Conservation (phyloP, 2,329 filamentous ascomycete species). For the Penicillium janthinellum region DNA sequence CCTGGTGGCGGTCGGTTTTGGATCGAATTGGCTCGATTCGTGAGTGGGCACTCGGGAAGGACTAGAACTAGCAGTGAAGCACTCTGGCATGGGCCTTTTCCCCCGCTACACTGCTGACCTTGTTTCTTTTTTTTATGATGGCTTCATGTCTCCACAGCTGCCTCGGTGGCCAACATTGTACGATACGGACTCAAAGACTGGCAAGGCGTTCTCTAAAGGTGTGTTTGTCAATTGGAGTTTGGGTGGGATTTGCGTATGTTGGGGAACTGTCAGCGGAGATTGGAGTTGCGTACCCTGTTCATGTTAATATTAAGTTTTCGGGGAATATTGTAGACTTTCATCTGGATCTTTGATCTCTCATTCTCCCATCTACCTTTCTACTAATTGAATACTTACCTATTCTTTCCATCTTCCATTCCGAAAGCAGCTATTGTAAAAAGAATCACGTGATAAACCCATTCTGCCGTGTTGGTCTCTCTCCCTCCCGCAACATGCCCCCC, state of each 20-base stretch:
- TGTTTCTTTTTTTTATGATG: background rate
- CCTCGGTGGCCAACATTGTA: slow-evolving; percentile 10
- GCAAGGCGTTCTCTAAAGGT: background rate
- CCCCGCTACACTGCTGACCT: background rate
- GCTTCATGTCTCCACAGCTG: slow-evolving; percentile 6
- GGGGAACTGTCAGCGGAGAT: background rate
- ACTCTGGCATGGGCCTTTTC: background rate
- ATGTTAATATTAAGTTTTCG: background rate
- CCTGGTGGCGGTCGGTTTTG: slow-evolving; percentile 69
- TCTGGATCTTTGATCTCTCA: background rate
- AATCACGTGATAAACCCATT: slow-evolving; percentile 12
- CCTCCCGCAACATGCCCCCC: background rate
- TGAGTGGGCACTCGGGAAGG: slow-evolving; percentile 21
- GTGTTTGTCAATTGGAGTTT: slow-evolving; percentile 6
- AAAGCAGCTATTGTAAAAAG: background rate
- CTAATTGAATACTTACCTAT: background rate
- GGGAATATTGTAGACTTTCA: background rate
- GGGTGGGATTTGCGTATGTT: slow-evolving; percentile 5
- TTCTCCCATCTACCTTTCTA: background rate
- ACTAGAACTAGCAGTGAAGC: background rate
- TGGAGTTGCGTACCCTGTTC: background rate
- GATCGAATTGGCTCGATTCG: slow-evolving; percentile 30
- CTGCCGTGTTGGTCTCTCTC: background rate
- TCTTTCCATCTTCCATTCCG: no score
- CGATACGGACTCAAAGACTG: slow-evolving; percentile 5